phyloP scores from a whole-genome alignment of 2,329 filamentous ascomycete genomes.

The Didymella keratinophila region DNA sequence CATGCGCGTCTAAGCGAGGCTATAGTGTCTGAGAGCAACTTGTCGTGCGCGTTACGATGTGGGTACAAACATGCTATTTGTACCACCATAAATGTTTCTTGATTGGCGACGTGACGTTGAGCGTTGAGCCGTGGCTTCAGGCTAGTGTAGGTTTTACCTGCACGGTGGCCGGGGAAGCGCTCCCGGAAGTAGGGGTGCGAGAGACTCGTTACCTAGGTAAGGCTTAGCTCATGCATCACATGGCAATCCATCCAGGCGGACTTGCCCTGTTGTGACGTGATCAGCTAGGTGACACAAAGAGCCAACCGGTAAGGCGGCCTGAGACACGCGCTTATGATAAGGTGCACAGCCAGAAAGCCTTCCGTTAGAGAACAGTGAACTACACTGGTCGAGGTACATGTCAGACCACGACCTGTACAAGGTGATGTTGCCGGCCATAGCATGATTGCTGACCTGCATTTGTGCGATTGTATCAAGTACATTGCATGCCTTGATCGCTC shows the following conservation, averaged over 20 bases:
- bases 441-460: constrained; percentile 12
- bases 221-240: constrained; percentile 20
- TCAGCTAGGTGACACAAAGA: constrained; percentile 9
- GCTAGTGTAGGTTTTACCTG: constrained; percentile 24
- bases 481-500: constrained; percentile 13
- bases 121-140: constrained; percentile 21
- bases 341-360: not conserved
- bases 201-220: constrained; percentile 2
- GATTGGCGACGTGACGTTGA: constrained; percentile 28
- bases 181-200: constrained; percentile 23
- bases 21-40: constrained; percentile 12
- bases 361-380: not conserved
- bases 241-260: constrained; percentile 13
- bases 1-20: constrained; percentile 29
- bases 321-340: constrained; percentile 16
- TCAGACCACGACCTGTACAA: constrained; percentile 4
- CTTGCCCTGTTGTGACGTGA: constrained; percentile 12
- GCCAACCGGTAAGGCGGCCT: constrained; percentile 6
- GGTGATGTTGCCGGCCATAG: not conserved
- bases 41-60: constrained; percentile 16
- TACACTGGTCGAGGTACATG: constrained; percentile 1
- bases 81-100: constrained; percentile 14
- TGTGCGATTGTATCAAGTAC: constrained; percentile 14
- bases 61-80: constrained; percentile 16
- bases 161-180: constrained; percentile 25